Conservation (phyloP, 768 basidiomycete species). For the Kwoniella dejecticola region DNA sequence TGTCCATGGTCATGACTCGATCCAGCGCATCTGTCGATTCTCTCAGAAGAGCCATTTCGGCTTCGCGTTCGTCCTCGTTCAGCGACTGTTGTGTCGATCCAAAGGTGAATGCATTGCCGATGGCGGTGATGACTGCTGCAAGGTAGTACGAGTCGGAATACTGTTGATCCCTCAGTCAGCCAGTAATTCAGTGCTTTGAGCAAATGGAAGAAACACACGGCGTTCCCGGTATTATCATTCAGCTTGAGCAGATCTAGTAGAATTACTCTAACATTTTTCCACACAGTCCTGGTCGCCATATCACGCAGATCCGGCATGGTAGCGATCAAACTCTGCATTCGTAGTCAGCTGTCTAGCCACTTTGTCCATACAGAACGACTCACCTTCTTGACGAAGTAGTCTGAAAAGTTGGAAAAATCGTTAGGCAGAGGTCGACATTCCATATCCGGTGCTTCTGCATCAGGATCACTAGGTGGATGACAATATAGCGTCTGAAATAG, state of each 20-base stretch:
- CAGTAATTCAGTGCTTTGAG: background rate
- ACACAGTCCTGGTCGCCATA: constrained; percentile 73
- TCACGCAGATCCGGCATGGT: constrained; percentile 82
- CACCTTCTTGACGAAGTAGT: constrained; percentile 95
- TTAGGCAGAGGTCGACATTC: constrained; percentile 83
- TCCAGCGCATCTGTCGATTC: constrained; percentile 80
- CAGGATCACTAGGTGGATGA: constrained; percentile 29
- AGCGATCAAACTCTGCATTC: constrained; percentile 64
- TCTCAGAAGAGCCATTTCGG: constrained; percentile 62
- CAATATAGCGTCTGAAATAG: constrained; percentile 82
- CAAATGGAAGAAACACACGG: constrained; percentile 61
- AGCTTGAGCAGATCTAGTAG: constrained; percentile 89
- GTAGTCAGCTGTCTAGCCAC: constrained; percentile 44
- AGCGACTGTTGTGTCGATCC: constrained; percentile 48
- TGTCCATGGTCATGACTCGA: constrained; percentile 90
- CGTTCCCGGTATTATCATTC: constrained; percentile 91
- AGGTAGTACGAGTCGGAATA: constrained; percentile 91
- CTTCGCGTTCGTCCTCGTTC: constrained; percentile 14
- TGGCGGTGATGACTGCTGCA: constrained; percentile 77
- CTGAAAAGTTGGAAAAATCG: constrained; percentile 84
- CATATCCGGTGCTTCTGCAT: constrained; percentile 70
- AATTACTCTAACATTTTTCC: constrained; percentile 79
- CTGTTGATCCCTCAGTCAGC: constrained; percentile 56
- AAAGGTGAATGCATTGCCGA: constrained; percentile 73
- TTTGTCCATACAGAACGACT: background rate